Evolutionary conservation across 2,329 filamentous ascomycete genomes (phyloP).

Genomic region (Alternaria sp.): DNA sequence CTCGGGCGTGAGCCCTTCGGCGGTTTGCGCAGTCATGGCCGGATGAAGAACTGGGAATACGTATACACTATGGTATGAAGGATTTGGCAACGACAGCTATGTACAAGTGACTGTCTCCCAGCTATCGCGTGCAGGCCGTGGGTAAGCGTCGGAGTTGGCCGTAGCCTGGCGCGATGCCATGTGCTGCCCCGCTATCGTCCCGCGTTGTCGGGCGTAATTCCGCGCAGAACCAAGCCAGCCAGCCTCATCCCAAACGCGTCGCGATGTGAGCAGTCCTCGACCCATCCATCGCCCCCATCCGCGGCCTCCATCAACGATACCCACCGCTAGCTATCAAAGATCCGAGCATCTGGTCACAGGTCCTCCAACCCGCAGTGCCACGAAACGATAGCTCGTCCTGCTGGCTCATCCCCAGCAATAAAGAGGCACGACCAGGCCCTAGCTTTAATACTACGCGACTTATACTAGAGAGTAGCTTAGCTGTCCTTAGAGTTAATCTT

Average conservation of each 20-base stretch:
- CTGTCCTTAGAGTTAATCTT: too few relatives aligned
- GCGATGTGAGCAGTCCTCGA: neutral
- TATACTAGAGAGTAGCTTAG: too few relatives aligned
- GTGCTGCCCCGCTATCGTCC: constrained; percentile 14
- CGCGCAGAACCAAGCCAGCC: neutral
- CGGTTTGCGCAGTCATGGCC: constrained; percentile 23
- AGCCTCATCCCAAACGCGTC: neutral
- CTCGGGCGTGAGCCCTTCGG: constrained; percentile 68
- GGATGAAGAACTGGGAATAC: neutral
- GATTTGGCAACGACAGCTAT: neutral
- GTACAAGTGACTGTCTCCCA: neutral
- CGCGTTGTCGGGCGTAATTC: constrained; percentile 4
- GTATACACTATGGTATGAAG: neutral
- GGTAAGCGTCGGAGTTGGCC: constrained; percentile 31
- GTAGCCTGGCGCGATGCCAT: constrained; percentile 13
- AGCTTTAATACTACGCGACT: neutral
- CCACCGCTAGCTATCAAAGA: neutral
- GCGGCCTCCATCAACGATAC: neutral
- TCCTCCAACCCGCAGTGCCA: neutral
- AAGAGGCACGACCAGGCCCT: neutral
- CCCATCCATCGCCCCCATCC: neutral
- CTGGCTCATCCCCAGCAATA: neutral
- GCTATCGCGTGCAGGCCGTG: neutral
- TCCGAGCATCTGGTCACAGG: neutral
- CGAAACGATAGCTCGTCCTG: neutral